These are phyloP conservation scores for Alternaria alternata DNA, from an alignment of 2,329 filamentous ascomycete genomes.

Conservation along the genomic window DNA sequence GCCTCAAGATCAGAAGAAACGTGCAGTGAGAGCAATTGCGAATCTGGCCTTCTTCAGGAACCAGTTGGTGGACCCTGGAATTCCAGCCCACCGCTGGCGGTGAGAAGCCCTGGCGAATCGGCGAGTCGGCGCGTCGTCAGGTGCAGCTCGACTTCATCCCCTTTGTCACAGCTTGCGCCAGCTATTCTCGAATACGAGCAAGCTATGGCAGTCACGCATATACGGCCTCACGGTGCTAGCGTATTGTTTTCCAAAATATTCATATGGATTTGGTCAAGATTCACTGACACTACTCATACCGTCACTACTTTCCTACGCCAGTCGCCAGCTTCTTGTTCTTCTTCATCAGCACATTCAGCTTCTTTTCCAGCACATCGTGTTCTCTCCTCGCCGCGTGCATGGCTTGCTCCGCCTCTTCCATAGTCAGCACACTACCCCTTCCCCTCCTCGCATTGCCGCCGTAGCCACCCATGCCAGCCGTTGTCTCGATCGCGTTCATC, in stretches of 20 bases:
- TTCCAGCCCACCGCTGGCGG: constrained; percentile 33
- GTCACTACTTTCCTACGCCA: neutral
- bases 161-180: constrained; percentile 17
- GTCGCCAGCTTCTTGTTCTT: constrained; percentile 45
- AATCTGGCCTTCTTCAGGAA: constrained; percentile 34
- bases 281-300: neutral
- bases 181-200: constrained; percentile 11
- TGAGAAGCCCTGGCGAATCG: constrained; percentile 30
- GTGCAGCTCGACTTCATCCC: constrained; percentile 24
- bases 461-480: constrained; percentile 4
- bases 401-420: constrained; percentile 49
- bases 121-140: constrained; percentile 25
- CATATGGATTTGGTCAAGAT: no score
- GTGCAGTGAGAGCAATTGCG: constrained; percentile 32
- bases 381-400: constrained; percentile 48
- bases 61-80: constrained; percentile 38
- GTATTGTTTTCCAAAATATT: neutral
- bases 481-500: constrained; percentile 26
- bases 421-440: constrained; percentile 39
- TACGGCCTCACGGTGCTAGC: neutral
- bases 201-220: neutral
- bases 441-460: constrained; percentile 17
- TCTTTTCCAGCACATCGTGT: constrained; percentile 49
- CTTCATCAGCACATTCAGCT: constrained; percentile 46
- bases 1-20: constrained; percentile 10